Evolutionary conservation across 331 rosid genomes (phyloP), one percentile per base, ranked within the genome.

Genomic region (Erythrophleum ivorense): DNA sequence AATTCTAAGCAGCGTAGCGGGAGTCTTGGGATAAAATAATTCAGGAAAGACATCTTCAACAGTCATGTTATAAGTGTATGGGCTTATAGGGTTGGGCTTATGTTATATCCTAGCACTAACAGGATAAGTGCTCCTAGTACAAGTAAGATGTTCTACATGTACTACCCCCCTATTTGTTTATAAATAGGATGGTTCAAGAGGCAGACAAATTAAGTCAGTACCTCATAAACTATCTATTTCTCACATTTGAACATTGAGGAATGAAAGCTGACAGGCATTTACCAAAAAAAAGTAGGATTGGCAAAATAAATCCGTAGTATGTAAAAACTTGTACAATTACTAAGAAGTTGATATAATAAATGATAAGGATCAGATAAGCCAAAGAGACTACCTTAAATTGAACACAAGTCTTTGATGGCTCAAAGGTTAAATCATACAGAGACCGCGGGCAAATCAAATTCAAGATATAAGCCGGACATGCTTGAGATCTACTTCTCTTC

Each of bases 331-430:
- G 72, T 19, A 18, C 7, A 41, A 83, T 45, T 62, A 78, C 71
- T 34, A 29, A 54, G 24, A 60, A 77, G 50, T 21, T 68, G 50
- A 64, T 1, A 46, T 21, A 79, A 31, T 64, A 71, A 36, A 49
- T 50, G 58, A 9, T 48, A 8, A 34, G 16, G 54, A 63, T 73
- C 54, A 67, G 64, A 70, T 48, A 85, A 66, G 88, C 40, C 71
- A 78, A 80, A 76, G 52, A 64, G 48, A 71, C 76, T 81, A 95
- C 99, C 99, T 92, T 94, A 83, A 94, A 96, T 52, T 90, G 89
- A 75, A 91, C 98, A 78, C 69, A 48, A 40, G 99, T 94, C 86
- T 96, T 96, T 63, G 98, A 91, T 21, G 98, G 90, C 83, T 94
- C 97, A 87, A 92, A 91, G 77, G 85, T 82, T 79, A 96, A 86